Percentiles rank a stretch among this genome's conserved stretches.
Conservation (phyloP, 176 grass and related monocot genomes). For the Panicum miliaceum region DNA sequence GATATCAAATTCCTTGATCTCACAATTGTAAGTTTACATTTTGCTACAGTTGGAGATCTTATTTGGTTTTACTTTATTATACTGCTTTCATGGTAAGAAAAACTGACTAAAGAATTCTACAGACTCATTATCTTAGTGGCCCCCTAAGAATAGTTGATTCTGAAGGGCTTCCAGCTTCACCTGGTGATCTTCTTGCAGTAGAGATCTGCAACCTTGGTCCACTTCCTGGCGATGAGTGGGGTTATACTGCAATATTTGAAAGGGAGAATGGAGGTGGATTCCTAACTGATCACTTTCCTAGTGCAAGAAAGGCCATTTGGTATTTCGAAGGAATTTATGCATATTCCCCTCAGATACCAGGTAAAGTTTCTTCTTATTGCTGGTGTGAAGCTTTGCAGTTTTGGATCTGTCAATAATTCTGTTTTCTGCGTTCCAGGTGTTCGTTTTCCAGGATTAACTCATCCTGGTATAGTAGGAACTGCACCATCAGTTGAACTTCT, state of each 20-base stretch:
- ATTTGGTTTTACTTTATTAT: neutral
- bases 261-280: slow-evolving; percentile 96
- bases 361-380: slow-evolving; percentile 38
- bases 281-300: slow-evolving; percentile 88
- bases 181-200: slow-evolving; percentile 86
- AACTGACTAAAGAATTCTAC: slow-evolving; percentile 37
- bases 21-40: slow-evolving; percentile 60
- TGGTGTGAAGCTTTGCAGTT: slow-evolving; percentile 20
- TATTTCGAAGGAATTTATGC: slow-evolving; percentile 99
- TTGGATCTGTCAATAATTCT: slow-evolving; percentile 9
- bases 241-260: slow-evolving; percentile 90
- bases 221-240: slow-evolving; percentile 88
- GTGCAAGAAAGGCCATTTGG: slow-evolving; percentile 90
- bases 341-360: slow-evolving; percentile 87
- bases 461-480: slow-evolving; percentile 88
- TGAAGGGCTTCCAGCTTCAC: slow-evolving; percentile 73
- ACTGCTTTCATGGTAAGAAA: slow-evolving; percentile 8
- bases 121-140: slow-evolving; percentile 90
- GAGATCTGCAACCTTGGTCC: slow-evolving; percentile 94
- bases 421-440: slow-evolving; percentile 58
- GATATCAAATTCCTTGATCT: slow-evolving; percentile 79
- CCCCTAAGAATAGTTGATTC: slow-evolving; percentile 83
- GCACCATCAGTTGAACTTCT: slow-evolving; percentile 88
- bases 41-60: slow-evolving; percentile 13
- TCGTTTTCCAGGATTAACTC: slow-evolving; percentile 85